These are phyloP conservation scores for Xylariaceae sp. DNA, from an alignment of 2,329 filamentous ascomycete species.

Conservation along the genomic window DNA sequence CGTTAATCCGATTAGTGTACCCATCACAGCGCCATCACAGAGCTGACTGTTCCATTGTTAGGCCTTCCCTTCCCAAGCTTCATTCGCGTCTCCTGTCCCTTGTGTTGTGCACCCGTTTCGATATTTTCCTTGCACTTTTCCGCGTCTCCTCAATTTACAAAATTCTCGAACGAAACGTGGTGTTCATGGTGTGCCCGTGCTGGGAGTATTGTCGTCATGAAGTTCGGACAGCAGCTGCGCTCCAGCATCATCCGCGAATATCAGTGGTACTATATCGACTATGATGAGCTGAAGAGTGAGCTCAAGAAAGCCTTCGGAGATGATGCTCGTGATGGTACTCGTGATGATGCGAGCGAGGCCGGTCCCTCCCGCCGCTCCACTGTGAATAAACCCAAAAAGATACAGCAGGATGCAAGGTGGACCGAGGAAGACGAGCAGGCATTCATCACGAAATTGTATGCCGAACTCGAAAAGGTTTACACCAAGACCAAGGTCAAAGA, in stretches of 20 bases:
- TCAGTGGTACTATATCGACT: constrained; percentile 97
- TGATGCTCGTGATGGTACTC: constrained; percentile 18
- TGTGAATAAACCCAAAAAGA: constrained; percentile 36
- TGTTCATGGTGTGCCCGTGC: constrained; percentile 30
- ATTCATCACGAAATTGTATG: constrained; percentile 82
- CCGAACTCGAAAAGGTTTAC: constrained; percentile 94
- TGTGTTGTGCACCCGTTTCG: no score
- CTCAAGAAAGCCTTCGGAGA: constrained; percentile 67
- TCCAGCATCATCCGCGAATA: constrained; percentile 96
- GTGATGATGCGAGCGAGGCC: constrained; percentile 35
- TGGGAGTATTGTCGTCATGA: constrained; percentile 56
- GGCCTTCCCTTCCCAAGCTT: no score
- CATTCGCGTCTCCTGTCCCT: no score
- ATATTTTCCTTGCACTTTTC: constrained; percentile 3
- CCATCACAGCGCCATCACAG: no score
- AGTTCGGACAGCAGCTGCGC: constrained; percentile 94
- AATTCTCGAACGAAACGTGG: constrained; percentile 13
- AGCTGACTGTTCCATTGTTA: no score
- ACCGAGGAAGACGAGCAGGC: constrained; percentile 83
- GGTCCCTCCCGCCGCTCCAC: constrained; percentile 30
- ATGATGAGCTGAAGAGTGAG: constrained; percentile 84
- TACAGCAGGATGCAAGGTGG: constrained; percentile 61
- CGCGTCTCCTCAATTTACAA: constrained; percentile 10
- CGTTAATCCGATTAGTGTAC: no score
- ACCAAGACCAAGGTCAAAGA: constrained; percentile 97